Percentiles rank a stretch among this genome's conserved stretches.
phyloP scores from a whole-genome alignment of 1,284 basidiomycete species.

The Salmacisia buchloeana region DNA sequence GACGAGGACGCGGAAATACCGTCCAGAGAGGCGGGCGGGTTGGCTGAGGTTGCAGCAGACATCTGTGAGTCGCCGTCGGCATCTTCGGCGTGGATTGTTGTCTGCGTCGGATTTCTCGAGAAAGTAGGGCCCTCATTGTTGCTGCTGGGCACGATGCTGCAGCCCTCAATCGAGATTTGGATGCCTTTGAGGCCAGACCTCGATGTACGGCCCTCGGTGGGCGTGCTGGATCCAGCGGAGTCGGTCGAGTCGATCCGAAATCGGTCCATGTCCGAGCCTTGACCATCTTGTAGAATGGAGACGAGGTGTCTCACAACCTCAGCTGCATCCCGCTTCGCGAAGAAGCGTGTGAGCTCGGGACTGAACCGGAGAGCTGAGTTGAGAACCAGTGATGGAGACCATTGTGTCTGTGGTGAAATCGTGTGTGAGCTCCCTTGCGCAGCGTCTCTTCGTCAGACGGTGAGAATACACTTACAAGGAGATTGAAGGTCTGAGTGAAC shows the following conservation, averaged over 20 bases:
- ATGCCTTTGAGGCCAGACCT: not conserved
- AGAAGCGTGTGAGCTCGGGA: slow-evolving; percentile 48
- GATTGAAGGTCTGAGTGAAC: not conserved
- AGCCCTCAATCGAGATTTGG: slow-evolving; percentile 1
- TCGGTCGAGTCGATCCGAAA: not conserved
- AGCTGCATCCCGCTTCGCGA: slow-evolving; percentile 25
- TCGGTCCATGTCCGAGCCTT: slow-evolving; percentile 6
- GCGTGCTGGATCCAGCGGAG: not conserved
- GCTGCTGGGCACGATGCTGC: not conserved
- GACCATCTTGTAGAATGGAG: slow-evolving; percentile 21
- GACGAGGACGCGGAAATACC: not conserved
- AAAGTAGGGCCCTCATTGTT: not conserved
- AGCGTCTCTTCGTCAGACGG: not conserved
- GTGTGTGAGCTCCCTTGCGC: not conserved
- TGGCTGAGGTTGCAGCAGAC: not conserved
- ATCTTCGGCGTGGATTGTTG: slow-evolving; percentile 6
- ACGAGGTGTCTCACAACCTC: slow-evolving; percentile 24
- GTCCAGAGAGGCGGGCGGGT: not conserved
- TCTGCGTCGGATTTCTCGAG: not conserved
- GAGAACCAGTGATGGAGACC: slow-evolving; percentile 9
- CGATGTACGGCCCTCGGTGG: not conserved
- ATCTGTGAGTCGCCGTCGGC: not conserved
- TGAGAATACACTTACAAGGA: slow-evolving; percentile 22
- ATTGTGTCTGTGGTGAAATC: slow-evolving; percentile 21
- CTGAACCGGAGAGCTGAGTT: slow-evolving; percentile 24